Base-by-base conservation (phyloP, 345 rosid species). In the Salix caprea region DNA sequence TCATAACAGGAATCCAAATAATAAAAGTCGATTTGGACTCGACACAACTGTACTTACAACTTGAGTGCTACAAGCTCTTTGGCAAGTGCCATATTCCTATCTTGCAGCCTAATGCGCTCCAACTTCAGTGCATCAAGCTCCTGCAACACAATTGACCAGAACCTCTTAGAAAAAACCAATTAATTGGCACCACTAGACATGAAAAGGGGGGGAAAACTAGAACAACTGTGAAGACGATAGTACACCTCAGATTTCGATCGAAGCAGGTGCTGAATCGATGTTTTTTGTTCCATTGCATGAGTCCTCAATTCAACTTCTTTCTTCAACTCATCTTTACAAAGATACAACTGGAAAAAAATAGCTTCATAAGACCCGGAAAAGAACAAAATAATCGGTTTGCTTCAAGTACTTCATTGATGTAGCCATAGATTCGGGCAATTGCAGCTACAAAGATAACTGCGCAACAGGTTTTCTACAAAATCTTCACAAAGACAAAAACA, bases 31-130 rank as follows among this genome's bases (percentile, higher is more conserved):
- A 71, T 44, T 56, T n/a, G 66, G 52, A 61, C 62, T 39, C 26
- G 52, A 77, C 75, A 70, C 62, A 39, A 24, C 7, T 26, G 46
- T 28, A 80, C 92, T 42, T 78, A 92, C 99, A 96, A 72, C 87
- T 92, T 96, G 58, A 96, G 89, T 32, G 96, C 83, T 30, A 97
- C 95, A 46, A 96, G 91, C 87, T 96, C 97, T 85, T 96, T 92
- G 71, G 97, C 98, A 72, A 93, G 81, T 23, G 94, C 92, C 89
- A 91, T 84, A 71, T 82, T 92, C 81, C 87, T 90, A 56, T 93
- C 92, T 42, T 92, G 84, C 78, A 90, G 83, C 86, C 81, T 89
- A 66, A 76, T 74, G 80, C 89, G 78, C 80, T 88, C 87, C 24
- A 70, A 77, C 52, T 79, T 81, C 77, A 86, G 80, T 61, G 84